Percentiles rank a stretch among this genome's conserved stretches.
phyloP scores from a whole-genome alignment of 305 asterid species.

The Fraxinus sp. region DNA sequence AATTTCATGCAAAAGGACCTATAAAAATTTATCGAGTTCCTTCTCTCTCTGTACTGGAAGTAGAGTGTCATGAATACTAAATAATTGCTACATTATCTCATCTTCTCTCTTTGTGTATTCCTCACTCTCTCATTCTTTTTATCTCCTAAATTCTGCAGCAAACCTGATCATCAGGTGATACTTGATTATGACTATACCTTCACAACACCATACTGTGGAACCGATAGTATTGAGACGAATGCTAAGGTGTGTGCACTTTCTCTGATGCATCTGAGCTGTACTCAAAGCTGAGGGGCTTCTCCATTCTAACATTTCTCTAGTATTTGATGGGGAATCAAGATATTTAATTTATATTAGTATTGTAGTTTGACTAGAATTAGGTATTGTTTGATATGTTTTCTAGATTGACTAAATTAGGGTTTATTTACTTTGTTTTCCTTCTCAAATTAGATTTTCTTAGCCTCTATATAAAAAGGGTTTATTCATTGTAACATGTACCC shows the following conservation, averaged over 20 bases:
- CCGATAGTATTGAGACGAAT: conserved; percentile 49
- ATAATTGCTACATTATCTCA: conserved; percentile 7
- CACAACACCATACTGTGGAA: conserved; percentile 90
- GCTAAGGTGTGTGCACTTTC: conserved; percentile 54
- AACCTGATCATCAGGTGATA: conserved; percentile 77
- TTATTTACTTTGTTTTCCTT: background rate
- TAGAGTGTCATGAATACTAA: background rate
- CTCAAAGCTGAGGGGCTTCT: conserved; percentile 22
- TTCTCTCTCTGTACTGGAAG: background rate
- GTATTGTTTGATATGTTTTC: background rate
- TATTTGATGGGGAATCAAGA: background rate
- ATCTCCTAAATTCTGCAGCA: conserved; percentile 48
- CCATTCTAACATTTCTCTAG: conserved; percentile 11
- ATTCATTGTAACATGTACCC: background rate
- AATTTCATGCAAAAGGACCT: background rate
- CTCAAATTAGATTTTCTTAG: background rate
- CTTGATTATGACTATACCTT: conserved; percentile 95
- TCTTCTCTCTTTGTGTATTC: conserved; percentile 9
- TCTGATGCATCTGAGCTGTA: conserved; percentile 24
- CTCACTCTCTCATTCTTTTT: conserved; percentile 22
- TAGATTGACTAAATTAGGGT: background rate
- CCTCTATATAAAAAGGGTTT: background rate
- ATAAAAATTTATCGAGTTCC: background rate
- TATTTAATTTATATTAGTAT: too few relatives aligned
- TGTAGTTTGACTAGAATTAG: background rate